phyloP scores from a whole-genome alignment of 2,329 filamentous ascomycete species.

The Celoporthe dispersa region DNA sequence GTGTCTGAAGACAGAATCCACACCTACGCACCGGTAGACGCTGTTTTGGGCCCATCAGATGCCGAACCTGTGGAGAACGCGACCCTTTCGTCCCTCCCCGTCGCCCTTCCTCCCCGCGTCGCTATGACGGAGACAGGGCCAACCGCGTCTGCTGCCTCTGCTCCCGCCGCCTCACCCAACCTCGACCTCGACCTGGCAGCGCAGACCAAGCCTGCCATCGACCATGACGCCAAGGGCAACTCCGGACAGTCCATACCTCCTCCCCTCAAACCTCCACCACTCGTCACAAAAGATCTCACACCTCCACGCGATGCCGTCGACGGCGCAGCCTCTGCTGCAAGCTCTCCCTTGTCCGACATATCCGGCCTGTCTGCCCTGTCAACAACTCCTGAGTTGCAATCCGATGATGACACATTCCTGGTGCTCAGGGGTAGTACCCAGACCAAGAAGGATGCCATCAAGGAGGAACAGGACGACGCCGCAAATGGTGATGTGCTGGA shows the following conservation, averaged over 20 bases:
- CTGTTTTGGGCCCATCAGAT: slow-evolving; percentile 61
- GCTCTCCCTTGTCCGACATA: slow-evolving; percentile 25
- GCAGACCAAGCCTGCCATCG: slow-evolving; percentile 5
- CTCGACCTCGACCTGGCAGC: not conserved
- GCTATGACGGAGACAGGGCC: slow-evolving; percentile 65
- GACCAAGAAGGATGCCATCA: slow-evolving; percentile 37
- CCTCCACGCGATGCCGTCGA: slow-evolving; percentile 7
- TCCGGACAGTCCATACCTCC: slow-evolving; percentile 4
- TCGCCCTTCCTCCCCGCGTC: slow-evolving; percentile 40
- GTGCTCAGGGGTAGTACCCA: not conserved
- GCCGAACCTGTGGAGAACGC: slow-evolving; percentile 60
- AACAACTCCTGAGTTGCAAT: slow-evolving; percentile 21
- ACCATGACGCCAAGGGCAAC: slow-evolving; percentile 4
- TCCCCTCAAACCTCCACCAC: slow-evolving; percentile 15
- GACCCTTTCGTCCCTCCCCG: slow-evolving; percentile 44
- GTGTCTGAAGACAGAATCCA: slow-evolving; percentile 50
- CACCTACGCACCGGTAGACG: slow-evolving; percentile 56
- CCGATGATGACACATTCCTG: not conserved
- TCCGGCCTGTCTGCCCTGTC: slow-evolving; percentile 22
- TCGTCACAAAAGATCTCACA: slow-evolving; percentile 20
- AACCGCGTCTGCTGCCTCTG: slow-evolving; percentile 35
- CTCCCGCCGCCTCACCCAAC: slow-evolving; percentile 12
- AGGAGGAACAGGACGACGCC: slow-evolving; percentile 29
- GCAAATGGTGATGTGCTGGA: slow-evolving; percentile 29
- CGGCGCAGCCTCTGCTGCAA: slow-evolving; percentile 17